Evolutionary conservation across 1,284 basidiomycete species (phyloP).

Genomic region (Ceratobasidium sp.): DNA sequence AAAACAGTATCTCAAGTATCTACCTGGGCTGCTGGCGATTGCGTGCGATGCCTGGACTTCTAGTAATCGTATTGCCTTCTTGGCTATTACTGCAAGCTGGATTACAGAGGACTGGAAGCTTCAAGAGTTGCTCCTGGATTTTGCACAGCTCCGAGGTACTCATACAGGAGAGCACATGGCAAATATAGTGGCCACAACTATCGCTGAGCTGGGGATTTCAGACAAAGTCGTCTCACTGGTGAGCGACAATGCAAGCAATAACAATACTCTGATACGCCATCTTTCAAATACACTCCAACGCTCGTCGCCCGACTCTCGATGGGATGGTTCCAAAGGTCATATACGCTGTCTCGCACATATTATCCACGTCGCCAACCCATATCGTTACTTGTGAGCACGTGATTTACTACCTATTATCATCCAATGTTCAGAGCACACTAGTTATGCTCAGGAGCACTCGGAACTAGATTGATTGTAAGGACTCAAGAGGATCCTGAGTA

Average conservation of each 20-base stretch:
- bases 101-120: conserved; percentile 33
- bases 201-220: neutral
- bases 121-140: conserved; percentile 28
- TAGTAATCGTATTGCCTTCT: conserved; percentile 25
- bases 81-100: conserved; percentile 21
- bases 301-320: neutral
- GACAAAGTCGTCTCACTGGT: conserved; percentile 5
- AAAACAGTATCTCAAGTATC: neutral
- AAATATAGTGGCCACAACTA: neutral
- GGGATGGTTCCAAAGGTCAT: neutral
- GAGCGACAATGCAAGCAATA: conserved; percentile 1
- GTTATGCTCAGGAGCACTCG: no score
- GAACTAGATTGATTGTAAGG: no score
- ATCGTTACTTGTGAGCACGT: no score
- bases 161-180: conserved; percentile 29
- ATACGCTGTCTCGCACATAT: conserved; percentile 27
- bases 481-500: no score
- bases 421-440: no score
- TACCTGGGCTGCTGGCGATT: conserved; percentile 22
- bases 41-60: conserved; percentile 38
- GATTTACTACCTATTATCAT: no score
- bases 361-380: no score
- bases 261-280: neutral
- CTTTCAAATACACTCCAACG: neutral
- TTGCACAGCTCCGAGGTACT: conserved; percentile 18